Percentiles rank a stretch among this genome's conserved stretches.
These are phyloP conservation scores for Diaporthe eres DNA, from an alignment of 2,329 filamentous ascomycete genomes.

Conservation along the genomic window DNA sequence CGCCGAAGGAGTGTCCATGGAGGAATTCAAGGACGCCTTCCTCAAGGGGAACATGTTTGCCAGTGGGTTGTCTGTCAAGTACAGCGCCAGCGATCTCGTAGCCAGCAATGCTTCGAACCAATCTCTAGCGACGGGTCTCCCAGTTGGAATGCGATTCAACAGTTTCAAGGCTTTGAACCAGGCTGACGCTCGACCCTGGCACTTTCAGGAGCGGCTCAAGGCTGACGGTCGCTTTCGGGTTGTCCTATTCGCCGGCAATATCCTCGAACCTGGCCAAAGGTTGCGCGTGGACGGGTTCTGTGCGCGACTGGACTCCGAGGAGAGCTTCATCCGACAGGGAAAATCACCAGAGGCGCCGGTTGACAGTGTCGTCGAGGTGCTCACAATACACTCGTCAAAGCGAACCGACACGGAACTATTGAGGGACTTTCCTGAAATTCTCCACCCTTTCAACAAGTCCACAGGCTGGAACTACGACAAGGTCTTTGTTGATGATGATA, in stretches of 20 bases:
- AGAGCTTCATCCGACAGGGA: conserved; percentile 55
- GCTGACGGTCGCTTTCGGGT: conserved; percentile 70
- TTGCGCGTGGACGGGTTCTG: conserved; percentile 63
- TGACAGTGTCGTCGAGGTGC: conserved; percentile 66
- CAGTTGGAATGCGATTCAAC: conserved; percentile 70
- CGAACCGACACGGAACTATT: conserved; percentile 64
- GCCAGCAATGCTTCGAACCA: conserved; percentile 59
- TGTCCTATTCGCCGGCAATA: conserved; percentile 73
- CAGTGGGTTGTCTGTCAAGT: conserved; percentile 62
- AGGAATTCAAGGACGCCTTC: conserved; percentile 73
- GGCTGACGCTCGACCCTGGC: conserved; percentile 66
- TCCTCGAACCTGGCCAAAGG: conserved; percentile 60
- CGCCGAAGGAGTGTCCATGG: conserved; percentile 72
- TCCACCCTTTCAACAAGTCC: conserved; percentile 61
- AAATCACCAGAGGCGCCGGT: conserved; percentile 51
- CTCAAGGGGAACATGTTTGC: conserved; percentile 72
- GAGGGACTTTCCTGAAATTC: conserved; percentile 63
- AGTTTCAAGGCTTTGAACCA: conserved; percentile 73
- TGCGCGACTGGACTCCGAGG: conserved; percentile 52
- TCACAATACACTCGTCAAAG: conserved; percentile 71
- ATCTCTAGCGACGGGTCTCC: conserved; percentile 59
- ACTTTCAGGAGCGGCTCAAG: conserved; percentile 68
- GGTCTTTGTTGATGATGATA: conserved; percentile 68
- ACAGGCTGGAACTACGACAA: conserved; percentile 70
- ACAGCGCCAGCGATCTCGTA: conserved; percentile 68